Conservation (phyloP, 2,329 filamentous ascomycete genomes). For the Microcyclospora tardicrescens region DNA sequence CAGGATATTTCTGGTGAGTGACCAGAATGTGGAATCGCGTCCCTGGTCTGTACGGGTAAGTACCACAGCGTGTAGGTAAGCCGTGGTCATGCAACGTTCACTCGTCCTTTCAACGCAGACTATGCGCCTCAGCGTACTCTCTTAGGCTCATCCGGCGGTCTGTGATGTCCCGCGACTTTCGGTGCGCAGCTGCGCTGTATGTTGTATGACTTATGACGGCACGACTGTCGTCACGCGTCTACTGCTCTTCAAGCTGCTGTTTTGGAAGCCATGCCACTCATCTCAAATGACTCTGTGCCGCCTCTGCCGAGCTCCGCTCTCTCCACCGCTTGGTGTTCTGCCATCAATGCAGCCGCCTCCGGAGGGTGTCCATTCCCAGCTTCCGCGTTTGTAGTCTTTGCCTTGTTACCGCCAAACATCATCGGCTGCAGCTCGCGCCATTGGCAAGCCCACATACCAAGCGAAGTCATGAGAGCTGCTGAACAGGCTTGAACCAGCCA, state of each 20-base stretch:
- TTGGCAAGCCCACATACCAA: slow-evolving; percentile 83
- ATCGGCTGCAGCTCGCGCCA: slow-evolving; percentile 84
- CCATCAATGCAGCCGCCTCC: slow-evolving; percentile 20
- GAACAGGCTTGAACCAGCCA: slow-evolving; percentile 58
- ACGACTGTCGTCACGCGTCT: too few species aligned
- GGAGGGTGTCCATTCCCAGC: slow-evolving; percentile 7
- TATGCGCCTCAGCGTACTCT: too few species aligned
- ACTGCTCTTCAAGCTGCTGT: slow-evolving; percentile 20
- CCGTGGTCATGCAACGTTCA: too few species aligned
- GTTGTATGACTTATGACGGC: too few species aligned
- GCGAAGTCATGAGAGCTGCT: slow-evolving; percentile 49
- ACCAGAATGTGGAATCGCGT: too few species aligned
- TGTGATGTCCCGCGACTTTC: too few species aligned
- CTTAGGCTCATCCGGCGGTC: too few species aligned
- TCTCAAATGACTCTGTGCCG: slow-evolving; percentile 36
- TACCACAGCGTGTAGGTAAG: too few species aligned
- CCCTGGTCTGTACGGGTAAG: too few species aligned
- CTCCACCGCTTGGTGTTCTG: slow-evolving; percentile 27
- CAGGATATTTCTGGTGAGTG: too few species aligned
- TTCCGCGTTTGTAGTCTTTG: slow-evolving; percentile 2
- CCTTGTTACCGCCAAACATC: slow-evolving; percentile 55
- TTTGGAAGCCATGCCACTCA: slow-evolving; percentile 29
- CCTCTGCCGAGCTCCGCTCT: slow-evolving; percentile 30
- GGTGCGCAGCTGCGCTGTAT: too few species aligned
- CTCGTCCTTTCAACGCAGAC: too few species aligned